These are phyloP conservation scores for Penicillium robsamsonii DNA, from an alignment of 495 filamentous ascomycete genomes.

Conservation along the genomic window DNA sequence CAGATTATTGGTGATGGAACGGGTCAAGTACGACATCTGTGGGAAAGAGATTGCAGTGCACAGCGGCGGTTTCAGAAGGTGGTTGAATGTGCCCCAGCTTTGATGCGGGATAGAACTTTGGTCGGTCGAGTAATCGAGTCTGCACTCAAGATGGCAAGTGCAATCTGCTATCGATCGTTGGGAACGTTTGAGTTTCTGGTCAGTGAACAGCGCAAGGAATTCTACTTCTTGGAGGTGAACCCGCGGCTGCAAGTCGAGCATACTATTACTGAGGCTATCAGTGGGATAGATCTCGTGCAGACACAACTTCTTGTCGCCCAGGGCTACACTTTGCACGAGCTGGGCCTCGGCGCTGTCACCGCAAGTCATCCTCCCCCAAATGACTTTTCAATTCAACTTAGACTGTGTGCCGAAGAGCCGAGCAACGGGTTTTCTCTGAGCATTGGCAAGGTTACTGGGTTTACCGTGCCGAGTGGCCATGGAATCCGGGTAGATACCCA, in stretches of 20 bases:
- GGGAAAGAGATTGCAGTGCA: conserved; percentile 60
- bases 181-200: conserved; percentile 65
- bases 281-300: conserved; percentile 55
- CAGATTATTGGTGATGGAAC: conserved; percentile 58
- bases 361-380: conserved; percentile 33
- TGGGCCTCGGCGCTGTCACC: conserved; percentile 36
- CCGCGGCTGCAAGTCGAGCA: conserved; percentile 58
- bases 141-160: conserved; percentile 41
- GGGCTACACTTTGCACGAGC: conserved; percentile 42
- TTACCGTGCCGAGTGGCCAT: conserved; percentile 53
- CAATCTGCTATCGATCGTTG: conserved; percentile 51
- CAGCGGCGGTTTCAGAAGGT: conserved; percentile 58
- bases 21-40: conserved; percentile 49
- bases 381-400: conserved; percentile 52
- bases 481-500: conserved; percentile 58
- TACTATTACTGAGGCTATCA: conserved; percentile 54
- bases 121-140: conserved; percentile 40
- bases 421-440: conserved; percentile 53
- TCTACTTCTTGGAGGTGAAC: conserved; percentile 68
- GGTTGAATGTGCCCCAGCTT: conserved; percentile 49
- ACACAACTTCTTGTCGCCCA: conserved; percentile 55
- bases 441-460: conserved; percentile 55
- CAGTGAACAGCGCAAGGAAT: conserved; percentile 50
- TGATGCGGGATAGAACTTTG: conserved; percentile 35
- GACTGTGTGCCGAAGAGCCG: conserved; percentile 57